Percentiles rank a stretch among this genome's conserved stretches.
Evolutionary conservation across 257 asterid species (phyloP).

Genomic region (Catharanthus roseus): DNA sequence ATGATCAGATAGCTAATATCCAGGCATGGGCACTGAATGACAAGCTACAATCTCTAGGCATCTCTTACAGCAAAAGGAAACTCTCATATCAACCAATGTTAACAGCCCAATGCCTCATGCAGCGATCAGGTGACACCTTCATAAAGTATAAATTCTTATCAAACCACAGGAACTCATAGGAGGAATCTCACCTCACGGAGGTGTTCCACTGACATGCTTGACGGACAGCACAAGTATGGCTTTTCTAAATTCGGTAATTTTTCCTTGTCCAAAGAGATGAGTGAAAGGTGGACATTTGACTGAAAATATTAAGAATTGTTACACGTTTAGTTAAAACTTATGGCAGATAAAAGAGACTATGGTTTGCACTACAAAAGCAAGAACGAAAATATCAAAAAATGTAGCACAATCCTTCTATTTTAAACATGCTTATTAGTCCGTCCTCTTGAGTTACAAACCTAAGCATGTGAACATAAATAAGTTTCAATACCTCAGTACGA

Average conservation of each 20-base stretch:
- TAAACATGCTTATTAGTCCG: not conserved
- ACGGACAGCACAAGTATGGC: conserved; percentile 23
- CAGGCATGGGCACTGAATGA: not conserved
- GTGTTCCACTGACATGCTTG: conserved; percentile 25
- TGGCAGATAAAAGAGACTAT: not conserved
- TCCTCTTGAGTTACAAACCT: not conserved
- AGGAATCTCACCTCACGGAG: conserved; percentile 24
- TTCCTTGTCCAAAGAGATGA: conserved; percentile 29
- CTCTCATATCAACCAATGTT: not conserved
- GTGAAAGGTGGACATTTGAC: conserved; percentile 23
- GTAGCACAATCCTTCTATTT: not conserved
- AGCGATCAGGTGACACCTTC: not conserved
- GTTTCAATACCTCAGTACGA: conserved; percentile 23
- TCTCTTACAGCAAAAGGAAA: not conserved
- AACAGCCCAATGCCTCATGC: not conserved
- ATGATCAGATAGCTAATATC: not conserved
- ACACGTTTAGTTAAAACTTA: not conserved
- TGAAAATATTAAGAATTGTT: conserved; percentile 17
- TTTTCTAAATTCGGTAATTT: conserved; percentile 22
- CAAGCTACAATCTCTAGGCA: not conserved
- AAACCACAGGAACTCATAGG: not conserved
- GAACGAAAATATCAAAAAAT: not conserved
- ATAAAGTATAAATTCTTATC: not conserved
- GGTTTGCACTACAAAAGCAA: not conserved
- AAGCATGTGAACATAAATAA: not conserved